These are phyloP conservation scores for Gossypium stocksii DNA, from an alignment of 345 rosid genomes.

Conservation along the genomic window DNA sequence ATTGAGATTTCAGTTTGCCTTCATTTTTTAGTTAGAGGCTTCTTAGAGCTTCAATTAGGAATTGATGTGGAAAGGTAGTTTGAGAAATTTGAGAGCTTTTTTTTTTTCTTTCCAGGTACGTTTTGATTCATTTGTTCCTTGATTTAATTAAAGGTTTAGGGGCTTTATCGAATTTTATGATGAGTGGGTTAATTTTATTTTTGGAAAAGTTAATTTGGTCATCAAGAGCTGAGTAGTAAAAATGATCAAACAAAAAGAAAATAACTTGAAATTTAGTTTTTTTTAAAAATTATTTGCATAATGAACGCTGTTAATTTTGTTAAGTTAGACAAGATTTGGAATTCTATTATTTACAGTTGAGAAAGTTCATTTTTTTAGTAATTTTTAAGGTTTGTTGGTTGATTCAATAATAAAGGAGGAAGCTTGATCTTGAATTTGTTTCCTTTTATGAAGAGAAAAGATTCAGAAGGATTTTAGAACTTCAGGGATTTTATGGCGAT, in stretches of 20 bases:
- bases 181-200: too few relatives aligned
- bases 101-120: constrained; percentile 17
- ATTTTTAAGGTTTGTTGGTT: constrained; percentile 10
- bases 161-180: not conserved
- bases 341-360: not conserved
- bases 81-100: constrained; percentile 3
- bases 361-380: not conserved
- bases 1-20: not conserved
- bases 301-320: not conserved
- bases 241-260: constrained; percentile 1
- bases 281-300: not conserved
- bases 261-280: not conserved
- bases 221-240: not conserved
- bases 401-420: constrained; percentile 1
- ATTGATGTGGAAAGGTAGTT: constrained; percentile 4
- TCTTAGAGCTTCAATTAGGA: not conserved
- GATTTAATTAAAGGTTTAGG: not conserved
- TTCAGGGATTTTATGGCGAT: not conserved
- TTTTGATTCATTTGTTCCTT: not conserved
- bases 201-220: not conserved
- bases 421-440: not conserved
- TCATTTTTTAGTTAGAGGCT: not conserved
- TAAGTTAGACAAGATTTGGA: not conserved
- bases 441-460: not conserved
- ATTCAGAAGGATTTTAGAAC: not conserved